phyloP scores from a whole-genome alignment of 192 early-diverging fungal species.

The Dissophora globulifera region DNA sequence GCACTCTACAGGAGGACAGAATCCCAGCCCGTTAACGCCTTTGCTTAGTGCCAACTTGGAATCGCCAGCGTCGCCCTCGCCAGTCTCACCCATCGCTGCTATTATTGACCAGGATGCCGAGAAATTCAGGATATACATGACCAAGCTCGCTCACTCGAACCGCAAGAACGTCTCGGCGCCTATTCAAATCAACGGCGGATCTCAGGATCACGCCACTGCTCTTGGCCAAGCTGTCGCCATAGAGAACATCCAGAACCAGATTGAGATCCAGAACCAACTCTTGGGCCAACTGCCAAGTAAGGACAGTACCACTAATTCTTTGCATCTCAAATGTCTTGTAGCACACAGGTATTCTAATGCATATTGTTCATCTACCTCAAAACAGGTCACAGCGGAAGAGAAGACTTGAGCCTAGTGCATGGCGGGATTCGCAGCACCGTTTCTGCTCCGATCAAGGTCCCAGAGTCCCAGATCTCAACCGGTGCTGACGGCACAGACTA shows the following conservation, averaged over 20 bases:
- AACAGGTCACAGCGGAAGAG: conserved; percentile 24
- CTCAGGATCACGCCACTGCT: conserved; percentile 15
- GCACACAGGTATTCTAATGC: not conserved
- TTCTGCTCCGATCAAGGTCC: conserved; percentile 11
- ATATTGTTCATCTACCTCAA: not conserved
- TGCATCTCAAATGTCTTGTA: not conserved
- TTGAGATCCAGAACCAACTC: conserved; percentile 42
- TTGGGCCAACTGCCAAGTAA: conserved; percentile 38
- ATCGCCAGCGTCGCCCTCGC: too few relatives aligned
- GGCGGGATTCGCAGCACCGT: not conserved
- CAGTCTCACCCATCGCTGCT: conserved; percentile 31
- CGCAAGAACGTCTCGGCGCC: conserved; percentile 29
- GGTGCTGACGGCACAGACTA: not conserved
- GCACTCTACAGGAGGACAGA: not conserved
- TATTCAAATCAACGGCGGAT: conserved; percentile 9
- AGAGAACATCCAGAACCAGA: conserved; percentile 44
- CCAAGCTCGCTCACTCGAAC: conserved; percentile 18
- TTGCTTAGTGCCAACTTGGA: not conserved
- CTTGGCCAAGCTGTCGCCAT: conserved; percentile 49
- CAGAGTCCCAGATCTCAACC: not conserved
- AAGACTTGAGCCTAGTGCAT: conserved; percentile 14
- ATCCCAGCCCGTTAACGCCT: not conserved
- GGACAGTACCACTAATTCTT: not conserved
- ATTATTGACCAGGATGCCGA: conserved; percentile 52
- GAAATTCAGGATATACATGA: conserved; percentile 47